Evolutionary conservation across 2,329 filamentous ascomycete species (phyloP).

Genomic region (Aspergillus ochraceus): DNA sequence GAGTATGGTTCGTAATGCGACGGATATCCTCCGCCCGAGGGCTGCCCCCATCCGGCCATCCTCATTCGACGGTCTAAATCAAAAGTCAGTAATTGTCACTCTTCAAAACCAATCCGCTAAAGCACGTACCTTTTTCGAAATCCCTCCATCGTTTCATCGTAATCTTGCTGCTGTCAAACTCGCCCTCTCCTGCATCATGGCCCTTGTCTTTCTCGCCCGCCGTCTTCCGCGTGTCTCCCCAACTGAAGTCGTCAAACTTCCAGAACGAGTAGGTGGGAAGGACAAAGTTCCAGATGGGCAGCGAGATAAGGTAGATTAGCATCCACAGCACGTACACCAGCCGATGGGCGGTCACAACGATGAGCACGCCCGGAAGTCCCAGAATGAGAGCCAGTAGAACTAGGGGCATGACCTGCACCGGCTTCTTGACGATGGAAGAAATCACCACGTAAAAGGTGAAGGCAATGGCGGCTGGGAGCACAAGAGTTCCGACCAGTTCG

Average conservation of each 20-base stretch:
- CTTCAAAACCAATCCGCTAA: neutral
- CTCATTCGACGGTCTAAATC: slow-evolving; percentile 39
- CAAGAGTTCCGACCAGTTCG: slow-evolving; percentile 89
- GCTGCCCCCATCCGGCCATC: slow-evolving; percentile 18
- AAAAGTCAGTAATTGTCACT: slow-evolving; percentile 1
- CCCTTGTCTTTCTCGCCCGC: slow-evolving; percentile 88
- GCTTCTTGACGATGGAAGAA: slow-evolving; percentile 75
- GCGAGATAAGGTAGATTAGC: slow-evolving; percentile 88
- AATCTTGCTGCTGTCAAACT: slow-evolving; percentile 98
- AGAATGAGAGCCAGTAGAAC: slow-evolving; percentile 87
- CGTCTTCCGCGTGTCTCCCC: slow-evolving; percentile 97
- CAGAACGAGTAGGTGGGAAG: slow-evolving; percentile 93
- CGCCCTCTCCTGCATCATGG: slow-evolving; percentile 78
- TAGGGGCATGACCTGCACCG: slow-evolving; percentile 83
- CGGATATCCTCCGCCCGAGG: slow-evolving; percentile 22
- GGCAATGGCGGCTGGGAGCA: slow-evolving; percentile 90
- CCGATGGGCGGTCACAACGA: slow-evolving; percentile 89
- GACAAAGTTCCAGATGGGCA: slow-evolving; percentile 97
- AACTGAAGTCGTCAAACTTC: slow-evolving; percentile 99
- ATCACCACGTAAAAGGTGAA: slow-evolving; percentile 96
- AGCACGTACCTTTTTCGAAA: slow-evolving; percentile 71
- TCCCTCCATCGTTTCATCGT: slow-evolving; percentile 99
- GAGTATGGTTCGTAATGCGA: slow-evolving; percentile 38
- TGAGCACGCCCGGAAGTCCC: slow-evolving; percentile 86
- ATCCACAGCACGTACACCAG: slow-evolving; percentile 95